Base-by-base conservation (phyloP, 768 basidiomycete genomes). In the Coprinopsis cinerea region DNA sequence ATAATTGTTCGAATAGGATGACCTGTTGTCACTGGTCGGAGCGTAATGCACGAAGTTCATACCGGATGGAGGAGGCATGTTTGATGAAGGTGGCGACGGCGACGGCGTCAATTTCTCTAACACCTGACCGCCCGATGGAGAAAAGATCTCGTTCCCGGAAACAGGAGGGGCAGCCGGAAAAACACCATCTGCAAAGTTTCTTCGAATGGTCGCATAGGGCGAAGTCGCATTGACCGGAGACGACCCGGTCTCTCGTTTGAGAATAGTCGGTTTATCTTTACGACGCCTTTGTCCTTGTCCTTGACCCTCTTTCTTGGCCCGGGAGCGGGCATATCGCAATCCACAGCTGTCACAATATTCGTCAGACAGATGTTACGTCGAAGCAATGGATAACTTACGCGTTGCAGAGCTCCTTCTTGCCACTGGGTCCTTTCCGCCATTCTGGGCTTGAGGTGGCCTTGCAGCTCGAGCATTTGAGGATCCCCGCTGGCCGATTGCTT, bases 371-470 rank as follows among this genome's bases (percentile, higher is more conserved):
- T 35, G 17, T 23, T 24, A 42, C 39, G 45, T 45, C 37, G 43
- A 43, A 35, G 25, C 48, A 18, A n/a, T 34, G 47, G 51, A 47
- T 53, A 55, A 77, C 87, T 73, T 68, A 92, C 85, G 91, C 91
- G 70, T 93, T 93, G 64, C 91, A 93, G 23, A 93, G 74, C 64
- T 93, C 89, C 67, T 93, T 93, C 66, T 87, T 86, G 23, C 91
- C 91, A 59, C 79, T 89, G 46, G 89, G 88, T 17, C 91, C 91
- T 65, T 93, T 93, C 62, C 91, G 73, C 91, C 91, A 93, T 64
- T 93, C 91, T 0, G 91, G 91, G 60, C 89, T 92, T 6, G 77
- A 76, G 5, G 84, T 89, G 10, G 76, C 83, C 66, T 83, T 86
- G 67, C 91, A 93, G 61, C 85, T 88, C 18, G 81, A 77, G 65